phyloP scores from a whole-genome alignment of 2,329 filamentous ascomycete species.

The Chaetothyriales sp. region DNA sequence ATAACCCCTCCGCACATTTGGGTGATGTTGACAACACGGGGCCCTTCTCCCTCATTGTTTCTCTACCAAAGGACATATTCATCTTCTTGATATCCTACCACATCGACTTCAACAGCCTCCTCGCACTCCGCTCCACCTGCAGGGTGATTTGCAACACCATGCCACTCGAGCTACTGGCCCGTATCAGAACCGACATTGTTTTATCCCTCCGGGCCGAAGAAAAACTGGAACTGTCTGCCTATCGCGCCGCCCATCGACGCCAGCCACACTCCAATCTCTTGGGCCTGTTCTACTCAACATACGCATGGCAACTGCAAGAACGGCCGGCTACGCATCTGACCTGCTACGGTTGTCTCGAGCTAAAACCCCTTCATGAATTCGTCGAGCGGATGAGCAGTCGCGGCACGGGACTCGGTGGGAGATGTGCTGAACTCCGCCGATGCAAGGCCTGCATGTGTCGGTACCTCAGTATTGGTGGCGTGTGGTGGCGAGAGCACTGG shows the following conservation, averaged over 20 bases:
- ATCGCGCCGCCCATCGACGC: constrained; percentile 4
- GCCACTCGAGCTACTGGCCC: constrained; percentile 5
- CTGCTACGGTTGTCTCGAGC: constrained; percentile 13
- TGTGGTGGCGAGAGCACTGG: constrained; percentile 15
- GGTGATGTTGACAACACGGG: neutral
- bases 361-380: constrained; percentile 11
- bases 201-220: constrained; percentile 5
- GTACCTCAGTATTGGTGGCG: constrained; percentile 10
- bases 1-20: too few species aligned
- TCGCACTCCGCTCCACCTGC: constrained; percentile 13
- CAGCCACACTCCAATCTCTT: constrained; percentile 1
- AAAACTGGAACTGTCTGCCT: constrained; percentile 4
- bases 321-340: constrained; percentile 8
- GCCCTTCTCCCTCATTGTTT: neutral
- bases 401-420: constrained; percentile 10
- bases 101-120: constrained; percentile 10
- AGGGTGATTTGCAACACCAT: constrained; percentile 4
- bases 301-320: constrained; percentile 9
- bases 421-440: constrained; percentile 7
- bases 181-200: constrained; percentile 5
- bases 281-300: constrained; percentile 5
- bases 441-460: constrained; percentile 15
- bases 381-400: constrained; percentile 14
- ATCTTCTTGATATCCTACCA: neutral
- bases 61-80: neutral